Conservation (phyloP, 1,284 basidiomycete species). For the Tetrapyrgos nigripes region DNA sequence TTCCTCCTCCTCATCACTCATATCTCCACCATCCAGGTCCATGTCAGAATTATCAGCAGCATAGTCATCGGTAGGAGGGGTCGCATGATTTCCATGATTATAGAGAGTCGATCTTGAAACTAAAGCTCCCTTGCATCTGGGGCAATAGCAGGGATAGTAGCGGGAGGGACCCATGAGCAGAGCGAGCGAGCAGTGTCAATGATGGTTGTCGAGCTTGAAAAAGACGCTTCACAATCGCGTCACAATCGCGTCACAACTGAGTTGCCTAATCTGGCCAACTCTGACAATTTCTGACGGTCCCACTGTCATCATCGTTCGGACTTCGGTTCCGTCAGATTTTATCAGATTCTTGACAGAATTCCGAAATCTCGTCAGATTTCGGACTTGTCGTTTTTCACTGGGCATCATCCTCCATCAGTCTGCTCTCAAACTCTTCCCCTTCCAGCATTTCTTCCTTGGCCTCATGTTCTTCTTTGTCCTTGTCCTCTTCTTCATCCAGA, state of each 20-base stretch:
- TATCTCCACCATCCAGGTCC: no score
- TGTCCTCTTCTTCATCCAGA: no score
- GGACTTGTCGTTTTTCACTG: neutral
- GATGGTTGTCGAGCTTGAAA: neutral
- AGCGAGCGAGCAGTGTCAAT: neutral
- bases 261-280: neutral
- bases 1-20: no score
- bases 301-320: neutral
- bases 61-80: neutral
- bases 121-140: neutral
- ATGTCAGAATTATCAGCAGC: neutral
- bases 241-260: neutral
- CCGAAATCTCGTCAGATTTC: neutral
- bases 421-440: no score
- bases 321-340: neutral
- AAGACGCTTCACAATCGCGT: neutral
- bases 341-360: no score
- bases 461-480: no score
- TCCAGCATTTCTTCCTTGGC: no score
- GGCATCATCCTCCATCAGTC: neutral
- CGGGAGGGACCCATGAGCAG: no score
- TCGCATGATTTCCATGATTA: neutral
- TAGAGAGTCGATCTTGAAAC: neutral
- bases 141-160: neutral
- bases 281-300: neutral